Base-by-base conservation (phyloP, 257 asterid species). In the Fraxinus anomala region DNA sequence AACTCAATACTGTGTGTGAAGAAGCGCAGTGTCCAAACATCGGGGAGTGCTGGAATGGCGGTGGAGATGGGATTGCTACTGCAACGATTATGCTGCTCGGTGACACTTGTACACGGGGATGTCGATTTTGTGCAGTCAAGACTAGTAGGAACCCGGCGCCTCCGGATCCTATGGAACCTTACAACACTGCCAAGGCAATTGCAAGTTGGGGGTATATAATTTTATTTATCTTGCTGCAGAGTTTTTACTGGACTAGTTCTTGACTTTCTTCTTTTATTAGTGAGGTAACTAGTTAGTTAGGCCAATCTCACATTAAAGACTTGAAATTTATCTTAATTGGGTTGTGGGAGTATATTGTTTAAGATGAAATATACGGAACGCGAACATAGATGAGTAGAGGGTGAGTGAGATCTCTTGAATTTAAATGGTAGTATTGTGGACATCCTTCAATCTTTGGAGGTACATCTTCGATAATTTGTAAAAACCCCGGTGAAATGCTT, bases 41-140 rank as follows among this genome's bases (percentile, higher is more conserved):
- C 56, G 99, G 98, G 12, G 96, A 95, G 84, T 95, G 99, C 87
- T 95, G 99, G 99, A 95, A 95, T 81, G 99, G 99, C 51, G 99
- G 99, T 71, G 96, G 93, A 39, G 99, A 95, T 31, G 98, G 99
- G 59, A 88, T 95, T 79, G 91, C 98, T 54, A 95, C 99, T 26
- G 99, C 99, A 30, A 93, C 99, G 6, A 95, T 95, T 65, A 95
- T 95, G 99, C 75, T 95, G 80, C 91, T 95, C 23, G 99, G 99
- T 0, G 99, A 95, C 81, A 95, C 99, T 12, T 95, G 98, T 82
- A 95, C 99, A 21, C 88, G 99, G 26, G 98, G 99, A 0, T 95
- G 99, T 85, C 85, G 99, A 71, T 95, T 95, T 70, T 95, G 99
- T 51, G 99, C 99, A 19, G 99, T 95, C 66, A 95, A 93, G 89